phyloP scores from a whole-genome alignment of 768 basidiomycete species.

The Suillus occidentalis region DNA sequence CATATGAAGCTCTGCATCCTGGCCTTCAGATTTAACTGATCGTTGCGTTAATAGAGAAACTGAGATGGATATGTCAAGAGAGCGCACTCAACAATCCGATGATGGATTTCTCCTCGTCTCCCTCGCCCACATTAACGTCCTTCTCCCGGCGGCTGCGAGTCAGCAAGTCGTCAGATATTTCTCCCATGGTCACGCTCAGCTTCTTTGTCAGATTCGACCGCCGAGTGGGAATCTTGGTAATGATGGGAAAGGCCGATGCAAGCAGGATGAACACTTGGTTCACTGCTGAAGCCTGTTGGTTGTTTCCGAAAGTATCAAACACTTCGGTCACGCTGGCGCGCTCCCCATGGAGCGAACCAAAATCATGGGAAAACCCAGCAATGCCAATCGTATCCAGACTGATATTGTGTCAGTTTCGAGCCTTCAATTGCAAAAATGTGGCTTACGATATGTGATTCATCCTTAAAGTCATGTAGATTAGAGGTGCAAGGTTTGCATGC shows the following conservation, averaged over 20 bases:
- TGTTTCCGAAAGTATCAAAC: conserved; percentile 26
- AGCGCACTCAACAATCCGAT: conserved; percentile 26
- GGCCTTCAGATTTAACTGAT: conserved; percentile 38
- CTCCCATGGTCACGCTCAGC: conserved; percentile 35
- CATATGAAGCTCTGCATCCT: conserved; percentile 24
- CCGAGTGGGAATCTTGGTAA: conserved; percentile 37
- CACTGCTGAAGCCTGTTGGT: conserved; percentile 15
- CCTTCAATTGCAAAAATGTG: not conserved
- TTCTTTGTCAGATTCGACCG: conserved; percentile 30
- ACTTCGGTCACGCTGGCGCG: conserved; percentile 22
- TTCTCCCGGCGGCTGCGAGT: conserved; percentile 36
- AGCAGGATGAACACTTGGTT: conserved; percentile 39
- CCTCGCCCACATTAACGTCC: conserved; percentile 21
- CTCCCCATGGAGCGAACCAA: conserved; percentile 41
- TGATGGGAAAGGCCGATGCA: conserved; percentile 35
- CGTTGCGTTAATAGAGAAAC: not conserved
- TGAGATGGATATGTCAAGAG: conserved; percentile 16
- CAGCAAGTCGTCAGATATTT: conserved; percentile 41
- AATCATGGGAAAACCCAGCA: conserved; percentile 47
- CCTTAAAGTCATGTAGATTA: conserved; percentile 18
- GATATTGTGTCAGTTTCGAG: not conserved
- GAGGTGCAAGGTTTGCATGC: not conserved
- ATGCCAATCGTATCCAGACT: conserved; percentile 47
- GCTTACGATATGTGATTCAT: conserved; percentile 49
- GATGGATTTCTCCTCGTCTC: conserved; percentile 26